Base-by-base conservation (phyloP, 148 eudicot species). In the Limonium bicolor region DNA sequence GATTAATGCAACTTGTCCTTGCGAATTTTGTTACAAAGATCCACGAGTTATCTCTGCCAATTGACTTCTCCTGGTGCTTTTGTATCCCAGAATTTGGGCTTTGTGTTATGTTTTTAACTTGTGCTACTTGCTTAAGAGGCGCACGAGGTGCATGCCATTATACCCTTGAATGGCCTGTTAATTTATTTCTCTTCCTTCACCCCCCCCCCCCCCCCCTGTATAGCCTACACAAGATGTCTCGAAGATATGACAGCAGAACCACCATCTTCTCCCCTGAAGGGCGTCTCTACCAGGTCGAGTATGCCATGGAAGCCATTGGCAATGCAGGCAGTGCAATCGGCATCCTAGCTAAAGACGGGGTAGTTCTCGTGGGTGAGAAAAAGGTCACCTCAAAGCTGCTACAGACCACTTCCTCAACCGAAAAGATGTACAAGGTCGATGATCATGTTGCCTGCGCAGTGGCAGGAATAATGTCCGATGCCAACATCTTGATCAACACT, bases 261-360 rank as follows among this genome's bases (percentile, higher is more conserved):
- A 81, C 93, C 4, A 81, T 77, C 72, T 86, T 86, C 68, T 86
- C 93, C 30, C 95, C 86, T 5, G 93, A 86, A 69, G 95, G 95
- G 29, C 86, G 92, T 41, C 95, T 86, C 4, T 86, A 81, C 68
- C 93, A 86, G 42, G 95, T 86, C 1, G 95, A 86, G 53, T 86
- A 81, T 52, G 95, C 95, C n/a, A 80, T 86, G 93, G 93, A 86
- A 58, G 95, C 95, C 21, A 78, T 86, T 20, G 86, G 95, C n/a
- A 86, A 86, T 47, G 95, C 92, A 12, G 83, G 86, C 19, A 67
- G 78, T 46, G 93, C 95, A 22, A 72, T 85, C 3, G 95, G 95
- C 14, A 75, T 86, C 23, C 46, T 81, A 38, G 65, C 78, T 4
- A 80, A 72, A 47, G 95, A 77, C 28, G 92, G 86, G 22, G 86